These are phyloP conservation scores for Carex arenaria DNA, from an alignment of 202 grass and related monocot genomes.

Conservation along the genomic window DNA sequence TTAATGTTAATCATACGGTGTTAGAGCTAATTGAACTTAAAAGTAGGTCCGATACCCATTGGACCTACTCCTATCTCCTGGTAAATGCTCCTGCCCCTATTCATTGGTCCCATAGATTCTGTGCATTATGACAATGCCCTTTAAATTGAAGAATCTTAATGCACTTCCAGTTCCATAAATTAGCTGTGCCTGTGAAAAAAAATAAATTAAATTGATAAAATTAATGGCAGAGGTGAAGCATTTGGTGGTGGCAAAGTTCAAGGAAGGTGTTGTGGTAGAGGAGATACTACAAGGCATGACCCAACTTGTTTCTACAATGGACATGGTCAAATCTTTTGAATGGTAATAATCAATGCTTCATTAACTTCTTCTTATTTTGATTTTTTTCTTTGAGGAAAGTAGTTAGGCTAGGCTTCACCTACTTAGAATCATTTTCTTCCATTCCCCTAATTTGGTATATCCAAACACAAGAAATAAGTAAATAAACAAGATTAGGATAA, in stretches of 20 bases:
- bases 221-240: conserved; percentile 55
- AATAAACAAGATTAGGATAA: neutral
- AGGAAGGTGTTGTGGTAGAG: conserved; percentile 43
- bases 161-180: neutral
- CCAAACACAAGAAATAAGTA: neutral
- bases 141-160: conserved; percentile 2
- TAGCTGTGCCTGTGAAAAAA: neutral
- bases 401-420: no score
- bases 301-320: conserved; percentile 40
- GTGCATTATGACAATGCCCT: neutral
- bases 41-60: no score
- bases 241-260: conserved; percentile 57
- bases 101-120: conserved; percentile 5
- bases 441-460: neutral
- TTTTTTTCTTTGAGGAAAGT: no score
- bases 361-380: neutral
- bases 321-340: conserved; percentile 60
- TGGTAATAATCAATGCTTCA: conserved; percentile 43
- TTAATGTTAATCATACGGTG: no score
- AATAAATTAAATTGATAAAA: neutral
- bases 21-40: no score
- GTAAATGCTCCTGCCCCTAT: neutral
- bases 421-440: neutral
- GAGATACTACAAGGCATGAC: conserved; percentile 41
- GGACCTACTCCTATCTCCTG: no score